These are phyloP conservation scores for Beauveria caledonica DNA, from an alignment of 2,329 filamentous ascomycete genomes.

Conservation along the genomic window DNA sequence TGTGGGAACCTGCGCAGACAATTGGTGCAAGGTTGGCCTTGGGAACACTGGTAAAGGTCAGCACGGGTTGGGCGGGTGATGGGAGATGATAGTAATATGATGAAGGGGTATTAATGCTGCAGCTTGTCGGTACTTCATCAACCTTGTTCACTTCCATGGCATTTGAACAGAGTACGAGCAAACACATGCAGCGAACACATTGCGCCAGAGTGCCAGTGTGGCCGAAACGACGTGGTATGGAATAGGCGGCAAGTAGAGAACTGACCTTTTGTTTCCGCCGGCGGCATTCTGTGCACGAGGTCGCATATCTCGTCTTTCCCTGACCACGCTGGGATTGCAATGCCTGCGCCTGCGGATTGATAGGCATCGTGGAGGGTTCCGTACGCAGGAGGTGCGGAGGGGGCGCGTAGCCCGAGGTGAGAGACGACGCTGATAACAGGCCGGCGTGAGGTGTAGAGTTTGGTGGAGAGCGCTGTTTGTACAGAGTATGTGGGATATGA, in stretches of 20 bases:
- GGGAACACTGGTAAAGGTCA: constrained; percentile 36
- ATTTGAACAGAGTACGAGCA: neutral
- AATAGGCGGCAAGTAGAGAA: neutral
- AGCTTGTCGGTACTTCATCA: too few species aligned
- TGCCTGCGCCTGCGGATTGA: constrained; percentile 22
- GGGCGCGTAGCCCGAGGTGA: neutral
- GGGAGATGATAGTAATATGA: too few species aligned
- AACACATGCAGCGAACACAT: too few species aligned
- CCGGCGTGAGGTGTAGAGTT: neutral
- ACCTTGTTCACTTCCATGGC: neutral
- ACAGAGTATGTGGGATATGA: neutral
- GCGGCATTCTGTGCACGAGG: constrained; percentile 43
- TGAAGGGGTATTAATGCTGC: too few species aligned
- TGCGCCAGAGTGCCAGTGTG: neutral
- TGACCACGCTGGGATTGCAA: constrained; percentile 4
- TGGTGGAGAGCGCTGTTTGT: neutral
- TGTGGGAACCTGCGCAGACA: constrained; percentile 44
- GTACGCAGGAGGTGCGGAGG: neutral
- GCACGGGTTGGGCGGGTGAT: neutral
- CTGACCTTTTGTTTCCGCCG: constrained; percentile 43
- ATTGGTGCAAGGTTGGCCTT: constrained; percentile 45
- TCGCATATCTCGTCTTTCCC: constrained; percentile 21
- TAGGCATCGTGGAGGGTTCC: neutral
- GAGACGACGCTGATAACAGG: neutral
- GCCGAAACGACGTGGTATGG: neutral